phyloP scores from a whole-genome alignment of 176 grass and related monocot species.

The Aegilops sharonensis region DNA sequence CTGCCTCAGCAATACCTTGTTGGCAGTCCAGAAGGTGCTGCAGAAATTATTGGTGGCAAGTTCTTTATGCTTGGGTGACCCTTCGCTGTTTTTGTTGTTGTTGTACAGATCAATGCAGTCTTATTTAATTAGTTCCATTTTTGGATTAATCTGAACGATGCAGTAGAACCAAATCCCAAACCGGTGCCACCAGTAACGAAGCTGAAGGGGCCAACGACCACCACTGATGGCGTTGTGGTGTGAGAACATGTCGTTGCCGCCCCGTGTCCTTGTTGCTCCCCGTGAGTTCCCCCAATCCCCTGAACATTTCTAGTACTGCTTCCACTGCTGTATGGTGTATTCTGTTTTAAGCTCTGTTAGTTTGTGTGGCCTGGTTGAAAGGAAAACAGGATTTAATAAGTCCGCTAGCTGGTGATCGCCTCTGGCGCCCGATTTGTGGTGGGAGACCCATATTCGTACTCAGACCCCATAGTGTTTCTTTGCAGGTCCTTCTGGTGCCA shows the following conservation, averaged over 20 bases:
- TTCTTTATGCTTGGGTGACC: neutral
- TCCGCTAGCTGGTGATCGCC: neutral
- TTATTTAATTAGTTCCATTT: neutral
- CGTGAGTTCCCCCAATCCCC: neutral
- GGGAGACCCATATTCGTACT: neutral
- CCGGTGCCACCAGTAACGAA: neutral
- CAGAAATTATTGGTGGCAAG: conserved; percentile 56
- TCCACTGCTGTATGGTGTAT: neutral
- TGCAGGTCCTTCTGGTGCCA: conserved; percentile 45
- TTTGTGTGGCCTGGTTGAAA: neutral
- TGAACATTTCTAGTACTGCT: neutral
- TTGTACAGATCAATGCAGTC: neutral
- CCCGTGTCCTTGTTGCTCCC: neutral
- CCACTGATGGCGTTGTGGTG: neutral
- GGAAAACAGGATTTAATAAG: neutral
- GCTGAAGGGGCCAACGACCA: neutral
- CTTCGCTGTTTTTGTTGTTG: neutral
- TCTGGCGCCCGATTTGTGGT: neutral
- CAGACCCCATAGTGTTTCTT: neutral
- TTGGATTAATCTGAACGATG: neutral
- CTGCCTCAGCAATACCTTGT: conserved; percentile 40
- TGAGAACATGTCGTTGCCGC: conserved; percentile 6
- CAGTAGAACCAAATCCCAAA: neutral
- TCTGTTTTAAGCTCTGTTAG: neutral
- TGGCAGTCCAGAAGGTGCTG: conserved; percentile 62